Base-by-base conservation (phyloP, 768 basidiomycete genomes). In the Boletus rubroflammeus region DNA sequence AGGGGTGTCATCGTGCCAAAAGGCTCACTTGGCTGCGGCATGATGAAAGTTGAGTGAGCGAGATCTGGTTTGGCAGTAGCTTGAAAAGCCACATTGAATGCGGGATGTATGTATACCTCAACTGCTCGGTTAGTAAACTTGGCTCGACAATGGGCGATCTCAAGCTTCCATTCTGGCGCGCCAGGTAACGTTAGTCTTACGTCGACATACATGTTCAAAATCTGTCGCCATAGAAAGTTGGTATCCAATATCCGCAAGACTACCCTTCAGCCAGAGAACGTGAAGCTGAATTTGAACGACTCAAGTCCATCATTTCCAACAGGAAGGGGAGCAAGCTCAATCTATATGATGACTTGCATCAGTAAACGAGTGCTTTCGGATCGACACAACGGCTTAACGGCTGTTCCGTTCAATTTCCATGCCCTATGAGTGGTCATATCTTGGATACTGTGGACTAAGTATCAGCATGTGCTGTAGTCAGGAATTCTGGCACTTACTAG, bases 251-350 rank as follows among this genome's bases (percentile, higher is more conserved):
- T 34, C 21, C 8, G 2, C 15, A 46, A 31, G 21, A 34, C 31
- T 8, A 25, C 17, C 11, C 2, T 7, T 47, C 43, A 51, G 13
- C 34, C 25, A n/a, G 34, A 51, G 40, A 56, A 56, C 5, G 34
- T 36, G 17, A 56, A 47, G 9, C 28, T 38, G n/a, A 56, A 55
- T 32, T 56, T 55, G 55, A 56, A 56, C 2, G 55, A 34, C 10
- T 56, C 41, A 8, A 47, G 40, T 15, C 39, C 55, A 8, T 52
- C 50, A 39, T 32, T 43, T 32, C 53, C 46, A 4, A 25, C 9
- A 5, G 53, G 55, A n/a, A 56, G 55, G 4, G 4, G 7, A 19
- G 13, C 46, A 17, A 56, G 55, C 35, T 55, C 46, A 15, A 56
- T 56, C 53, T 56, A 43, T 4, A 38, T 5, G 28, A 45, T 15